Evolutionary conservation across 805 yeast species (phyloP).

Genomic region (Tetrapisispora nanseiensis): DNA sequence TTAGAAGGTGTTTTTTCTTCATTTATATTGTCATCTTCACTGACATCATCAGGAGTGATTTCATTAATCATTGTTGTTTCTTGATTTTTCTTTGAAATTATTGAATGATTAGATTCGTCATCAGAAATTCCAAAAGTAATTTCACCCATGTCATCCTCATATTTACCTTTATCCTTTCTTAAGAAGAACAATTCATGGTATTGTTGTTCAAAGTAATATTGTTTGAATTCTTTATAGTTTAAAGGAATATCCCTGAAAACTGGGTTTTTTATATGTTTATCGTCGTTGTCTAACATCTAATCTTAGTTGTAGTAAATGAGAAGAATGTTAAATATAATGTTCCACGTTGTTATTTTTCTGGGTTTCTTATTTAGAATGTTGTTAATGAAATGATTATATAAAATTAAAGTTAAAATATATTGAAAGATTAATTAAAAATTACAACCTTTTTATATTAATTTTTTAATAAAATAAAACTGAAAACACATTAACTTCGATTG

Average conservation of each 20-base stretch:
- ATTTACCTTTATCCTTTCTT: neutral
- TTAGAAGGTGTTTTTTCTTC: slow-evolving; percentile 8
- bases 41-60: neutral
- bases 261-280: slow-evolving; percentile 1
- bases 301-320: neutral
- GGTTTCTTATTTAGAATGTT: too few species aligned
- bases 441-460: too few species aligned
- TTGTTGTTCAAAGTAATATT: neutral
- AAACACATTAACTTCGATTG: too few species aligned
- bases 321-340: neutral
- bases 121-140: neutral
- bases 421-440: too few species aligned
- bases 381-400: too few species aligned
- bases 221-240: slow-evolving; percentile 1
- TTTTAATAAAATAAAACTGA: too few species aligned
- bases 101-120: neutral
- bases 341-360: neutral
- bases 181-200: slow-evolving; percentile 1
- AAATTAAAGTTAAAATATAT: too few species aligned
- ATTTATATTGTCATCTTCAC: neutral
- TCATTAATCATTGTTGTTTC: neutral
- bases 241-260: slow-evolving; percentile 1
- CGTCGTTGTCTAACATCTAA: slow-evolving; percentile 1
- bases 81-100: neutral
- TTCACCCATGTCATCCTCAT: neutral